phyloP scores from a whole-genome alignment of 2,329 filamentous ascomycete species.

The Aspergillus sp. region DNA sequence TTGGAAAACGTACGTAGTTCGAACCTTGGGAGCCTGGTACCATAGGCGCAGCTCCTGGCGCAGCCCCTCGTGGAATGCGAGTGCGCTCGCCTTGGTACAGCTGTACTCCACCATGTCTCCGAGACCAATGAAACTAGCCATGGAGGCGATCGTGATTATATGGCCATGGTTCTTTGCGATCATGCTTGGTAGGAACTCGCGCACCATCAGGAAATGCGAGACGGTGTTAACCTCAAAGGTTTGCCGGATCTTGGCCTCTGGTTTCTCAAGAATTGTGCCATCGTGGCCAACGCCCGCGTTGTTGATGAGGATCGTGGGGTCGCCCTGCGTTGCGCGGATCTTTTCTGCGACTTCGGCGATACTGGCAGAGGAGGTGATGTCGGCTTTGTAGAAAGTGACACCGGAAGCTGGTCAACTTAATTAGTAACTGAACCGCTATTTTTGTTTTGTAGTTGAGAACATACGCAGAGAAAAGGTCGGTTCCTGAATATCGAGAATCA shows the following conservation, averaged over 20 bases:
- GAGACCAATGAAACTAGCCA: slow-evolving; percentile 50
- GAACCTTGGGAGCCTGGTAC: slow-evolving; percentile 39
- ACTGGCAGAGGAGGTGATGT: slow-evolving; percentile 37
- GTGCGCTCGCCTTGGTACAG: slow-evolving; percentile 52
- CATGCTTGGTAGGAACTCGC: slow-evolving; percentile 56
- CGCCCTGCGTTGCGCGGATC: slow-evolving; percentile 42
- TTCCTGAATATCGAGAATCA: slow-evolving; percentile 40
- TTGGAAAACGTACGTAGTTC: slow-evolving; percentile 32
- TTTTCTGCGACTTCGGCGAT: slow-evolving; percentile 34
- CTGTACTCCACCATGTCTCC: slow-evolving; percentile 55
- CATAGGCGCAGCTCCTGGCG: slow-evolving; percentile 37
- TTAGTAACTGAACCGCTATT: neutral
- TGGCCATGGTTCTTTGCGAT: slow-evolving; percentile 54
- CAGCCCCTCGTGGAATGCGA: slow-evolving; percentile 55
- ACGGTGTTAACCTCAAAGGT: slow-evolving; percentile 56
- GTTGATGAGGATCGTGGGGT: slow-evolving; percentile 51
- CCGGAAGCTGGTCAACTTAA: neutral
- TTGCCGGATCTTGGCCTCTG: slow-evolving; percentile 45
- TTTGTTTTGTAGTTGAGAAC: neutral
- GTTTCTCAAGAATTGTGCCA: slow-evolving; percentile 48
- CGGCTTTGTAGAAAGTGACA: slow-evolving; percentile 33
- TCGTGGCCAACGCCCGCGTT: slow-evolving; percentile 52
- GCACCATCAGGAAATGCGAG: slow-evolving; percentile 51
- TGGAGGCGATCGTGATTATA: slow-evolving; percentile 56
- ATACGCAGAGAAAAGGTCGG: slow-evolving; percentile 31